Evolutionary conservation across 2,329 filamentous ascomycete genomes (phyloP).

Genomic region (Stagonosporopsis vannaccii): DNA sequence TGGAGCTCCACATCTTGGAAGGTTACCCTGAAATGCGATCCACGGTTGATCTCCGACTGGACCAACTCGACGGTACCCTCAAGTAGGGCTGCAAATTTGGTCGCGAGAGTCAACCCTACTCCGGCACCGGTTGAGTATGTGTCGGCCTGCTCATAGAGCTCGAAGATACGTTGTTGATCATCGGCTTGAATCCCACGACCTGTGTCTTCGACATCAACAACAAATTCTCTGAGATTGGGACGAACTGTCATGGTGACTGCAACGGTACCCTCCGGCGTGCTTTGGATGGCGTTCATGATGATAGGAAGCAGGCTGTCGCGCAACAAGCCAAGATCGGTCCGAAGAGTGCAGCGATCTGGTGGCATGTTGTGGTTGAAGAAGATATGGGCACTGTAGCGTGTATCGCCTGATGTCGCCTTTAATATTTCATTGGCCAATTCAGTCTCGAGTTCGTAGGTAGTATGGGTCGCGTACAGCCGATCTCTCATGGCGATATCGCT

Average conservation of each 20-base stretch:
- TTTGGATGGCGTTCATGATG: background rate
- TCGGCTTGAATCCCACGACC: background rate
- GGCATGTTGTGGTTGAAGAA: background rate
- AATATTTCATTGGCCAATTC: background rate
- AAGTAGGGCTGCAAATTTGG: slow-evolving; percentile 1
- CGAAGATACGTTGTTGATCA: background rate
- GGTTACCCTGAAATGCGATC: background rate
- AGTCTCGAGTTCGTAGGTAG: background rate
- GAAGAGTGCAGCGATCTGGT: background rate
- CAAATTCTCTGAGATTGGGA: background rate
- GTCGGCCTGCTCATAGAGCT: background rate
- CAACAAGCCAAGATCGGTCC: background rate
- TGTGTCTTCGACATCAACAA: background rate
- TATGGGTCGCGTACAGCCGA: background rate
- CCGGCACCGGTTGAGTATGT: background rate
- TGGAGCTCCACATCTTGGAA: background rate
- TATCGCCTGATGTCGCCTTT: background rate
- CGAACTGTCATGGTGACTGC: background rate
- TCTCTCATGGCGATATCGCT: background rate
- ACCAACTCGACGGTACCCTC: background rate
- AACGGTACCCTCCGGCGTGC: background rate
- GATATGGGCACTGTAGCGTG: background rate
- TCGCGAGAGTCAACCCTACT: background rate
- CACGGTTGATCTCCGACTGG: background rate
- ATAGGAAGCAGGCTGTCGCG: background rate